These are phyloP conservation scores for Piromyces sp. DNA, from an alignment of 192 early-diverging fungal genomes.

Conservation along the genomic window DNA sequence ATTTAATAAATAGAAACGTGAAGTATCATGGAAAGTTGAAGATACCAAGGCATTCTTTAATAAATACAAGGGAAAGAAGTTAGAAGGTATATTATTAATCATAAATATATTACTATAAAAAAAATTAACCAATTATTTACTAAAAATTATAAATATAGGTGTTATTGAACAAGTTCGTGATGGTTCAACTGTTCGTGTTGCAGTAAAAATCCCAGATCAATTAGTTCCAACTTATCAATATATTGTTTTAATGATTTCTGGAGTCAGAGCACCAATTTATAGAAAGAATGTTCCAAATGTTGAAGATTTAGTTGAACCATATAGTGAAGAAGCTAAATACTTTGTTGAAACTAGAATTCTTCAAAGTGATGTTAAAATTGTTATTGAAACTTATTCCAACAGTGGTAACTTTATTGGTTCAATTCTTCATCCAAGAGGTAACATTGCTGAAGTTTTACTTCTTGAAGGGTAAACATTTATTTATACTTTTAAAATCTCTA, in stretches of 20 bases:
- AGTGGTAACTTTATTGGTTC: constrained; percentile 57
- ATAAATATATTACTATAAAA: not conserved
- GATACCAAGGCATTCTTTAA: constrained; percentile 59
- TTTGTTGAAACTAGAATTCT: constrained; percentile 80
- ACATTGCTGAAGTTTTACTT: constrained; percentile 78
- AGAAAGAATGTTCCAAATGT: constrained; percentile 54
- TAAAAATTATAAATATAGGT: constrained; percentile 13
- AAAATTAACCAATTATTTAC: constrained; percentile 1
- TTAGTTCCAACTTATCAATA: constrained; percentile 36
- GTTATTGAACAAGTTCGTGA: constrained; percentile 93
- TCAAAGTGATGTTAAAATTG: constrained; percentile 75
- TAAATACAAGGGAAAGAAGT: constrained; percentile 56
- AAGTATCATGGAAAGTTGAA: constrained; percentile 1
- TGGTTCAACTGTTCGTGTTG: constrained; percentile 14
- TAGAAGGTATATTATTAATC: constrained; percentile 35
- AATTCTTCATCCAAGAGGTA: constrained; percentile 68
- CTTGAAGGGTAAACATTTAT: constrained; percentile 27
- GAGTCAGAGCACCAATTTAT: constrained; percentile 68
- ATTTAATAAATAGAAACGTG: constrained; percentile 4
- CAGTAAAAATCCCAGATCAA: not conserved
- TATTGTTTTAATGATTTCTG: constrained; percentile 60
- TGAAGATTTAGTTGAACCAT: constrained; percentile 65
- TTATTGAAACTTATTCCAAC: constrained; percentile 55
- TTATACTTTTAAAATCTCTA: no score
- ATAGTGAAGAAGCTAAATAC: constrained; percentile 79